Evolutionary conservation across 108 stramenopile species (phyloP).

Genomic region (Cyclotella cryptica): DNA sequence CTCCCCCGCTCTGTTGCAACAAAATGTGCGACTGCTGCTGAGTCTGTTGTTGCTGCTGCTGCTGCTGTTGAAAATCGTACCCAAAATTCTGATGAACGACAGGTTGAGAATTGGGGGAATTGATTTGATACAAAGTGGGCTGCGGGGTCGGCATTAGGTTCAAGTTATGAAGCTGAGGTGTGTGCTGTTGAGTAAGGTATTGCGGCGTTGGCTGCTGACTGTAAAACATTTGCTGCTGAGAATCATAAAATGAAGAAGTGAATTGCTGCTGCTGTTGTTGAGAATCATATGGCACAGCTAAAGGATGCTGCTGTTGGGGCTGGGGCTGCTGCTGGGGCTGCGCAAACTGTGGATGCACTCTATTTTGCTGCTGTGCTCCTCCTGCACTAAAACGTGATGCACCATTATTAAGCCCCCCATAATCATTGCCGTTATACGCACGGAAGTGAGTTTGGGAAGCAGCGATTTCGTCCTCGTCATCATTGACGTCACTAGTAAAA

Average conservation of each 20-base stretch:
- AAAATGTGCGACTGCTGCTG: conserved; percentile 36
- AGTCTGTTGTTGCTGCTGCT: conserved; percentile 53
- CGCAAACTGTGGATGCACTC: conserved; percentile 6
- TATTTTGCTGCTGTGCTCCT: conserved; percentile 18
- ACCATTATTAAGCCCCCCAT: conserved; percentile 12
- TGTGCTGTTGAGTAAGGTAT: background rate
- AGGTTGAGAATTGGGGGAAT: conserved; percentile 43
- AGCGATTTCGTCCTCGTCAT: conserved; percentile 6
- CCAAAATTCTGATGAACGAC: conserved; percentile 25
- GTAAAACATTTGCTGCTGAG: conserved; percentile 31
- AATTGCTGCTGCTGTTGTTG: conserved; percentile 31
- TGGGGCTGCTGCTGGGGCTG: conserved; percentile 34
- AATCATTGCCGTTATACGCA: conserved; percentile 4
- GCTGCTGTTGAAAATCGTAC: conserved; percentile 61
- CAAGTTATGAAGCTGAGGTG: conserved; percentile 16
- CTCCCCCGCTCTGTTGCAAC: conserved; percentile 36
- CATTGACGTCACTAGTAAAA: conserved; percentile 11
- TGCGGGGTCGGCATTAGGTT: conserved; percentile 35
- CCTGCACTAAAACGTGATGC: background rate
- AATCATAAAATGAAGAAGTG: background rate
- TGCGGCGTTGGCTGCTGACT: conserved; percentile 11
- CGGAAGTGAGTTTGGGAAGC: background rate
- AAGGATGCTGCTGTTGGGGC: conserved; percentile 35
- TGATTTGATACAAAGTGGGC: conserved; percentile 67
- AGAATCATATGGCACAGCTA: conserved; percentile 13